Base-by-base conservation (phyloP, 306 rosid genomes). In the Ziziphus jujuba region DNA sequence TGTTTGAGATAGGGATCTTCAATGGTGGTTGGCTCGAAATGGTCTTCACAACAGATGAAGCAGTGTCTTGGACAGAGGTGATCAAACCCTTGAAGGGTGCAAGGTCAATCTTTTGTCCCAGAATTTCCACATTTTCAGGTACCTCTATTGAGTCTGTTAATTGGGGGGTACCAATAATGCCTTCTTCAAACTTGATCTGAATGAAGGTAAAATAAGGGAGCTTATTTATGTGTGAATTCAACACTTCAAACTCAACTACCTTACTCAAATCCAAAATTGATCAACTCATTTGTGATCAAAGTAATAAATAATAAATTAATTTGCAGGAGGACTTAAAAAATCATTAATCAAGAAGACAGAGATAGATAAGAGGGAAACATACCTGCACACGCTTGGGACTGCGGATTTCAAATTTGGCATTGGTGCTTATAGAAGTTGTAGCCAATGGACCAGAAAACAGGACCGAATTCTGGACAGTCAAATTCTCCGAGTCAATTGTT, bases 341-440 rank as follows among this genome's bases (percentile, higher is more conserved):
- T 10, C 17, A 47, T 17, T 47, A 7, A 47, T 47, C 51, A 62
- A 10, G 3, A 21, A 20, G 7, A 16, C 0, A 5, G 9, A 33
- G 33, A 36, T 40, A 58, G 35, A 23, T 35, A n/a, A 22, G 10
- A 44, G 6, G 50, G 15, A 50, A 63, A 31, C 77, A 54, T 56
- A 87, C 99, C 92, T 88, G 96, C 34, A 93, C 90, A 25, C 92
- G 92, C 65, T 85, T 81, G 34, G 99, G 99, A 54, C 99, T 93
- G 52, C 90, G 85, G 72, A 90, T 83, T 65, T 88, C 92, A 52
- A 88, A 93, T 68, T 80, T 93, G 71, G 92, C 92, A 49, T 85
- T 88, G n/a, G 95, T 90, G 47, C 81, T 90, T n/a, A 93, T 58
- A 15, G 97, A 93, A 67, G 96, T 88, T 25, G 95, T 87, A 34